These are phyloP conservation scores for Apophysomyces elegans DNA, from an alignment of 371 early-diverging fungal genomes.

Conservation along the genomic window DNA sequence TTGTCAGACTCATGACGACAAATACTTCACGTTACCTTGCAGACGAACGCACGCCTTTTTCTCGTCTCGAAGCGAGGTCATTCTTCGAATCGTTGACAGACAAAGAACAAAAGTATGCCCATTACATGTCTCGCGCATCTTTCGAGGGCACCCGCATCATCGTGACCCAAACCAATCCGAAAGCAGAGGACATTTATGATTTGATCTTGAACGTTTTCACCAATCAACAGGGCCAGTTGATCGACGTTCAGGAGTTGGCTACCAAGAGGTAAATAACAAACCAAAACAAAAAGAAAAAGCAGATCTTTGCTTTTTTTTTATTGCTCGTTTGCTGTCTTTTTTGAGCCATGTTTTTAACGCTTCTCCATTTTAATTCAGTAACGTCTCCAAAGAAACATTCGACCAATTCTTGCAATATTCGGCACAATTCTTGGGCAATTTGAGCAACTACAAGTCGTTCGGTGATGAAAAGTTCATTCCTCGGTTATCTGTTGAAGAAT, in stretches of 20 bases:
- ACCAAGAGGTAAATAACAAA: slow-evolving; percentile 29
- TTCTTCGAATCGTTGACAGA: slow-evolving; percentile 57
- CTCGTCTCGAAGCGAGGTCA: slow-evolving; percentile 53
- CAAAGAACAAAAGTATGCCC: slow-evolving; percentile 63
- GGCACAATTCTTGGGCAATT: slow-evolving; percentile 56
- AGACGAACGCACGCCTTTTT: slow-evolving; percentile 53
- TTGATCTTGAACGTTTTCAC: slow-evolving; percentile 37
- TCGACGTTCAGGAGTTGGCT: slow-evolving; percentile 28
- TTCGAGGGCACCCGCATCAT: slow-evolving; percentile 62
- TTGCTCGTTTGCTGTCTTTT: background rate
- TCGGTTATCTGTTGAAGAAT: slow-evolving; percentile 36
- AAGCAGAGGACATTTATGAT: slow-evolving; percentile 46
- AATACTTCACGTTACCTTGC: slow-evolving; percentile 43
- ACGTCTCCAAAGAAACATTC: slow-evolving; percentile 52
- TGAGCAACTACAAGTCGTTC: slow-evolving; percentile 65
- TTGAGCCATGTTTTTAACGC: too few relatives aligned
- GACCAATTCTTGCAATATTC: slow-evolving; percentile 60
- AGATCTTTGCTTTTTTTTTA: background rate
- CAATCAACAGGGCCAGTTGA: slow-evolving; percentile 24
- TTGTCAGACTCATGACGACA: slow-evolving; percentile 19
- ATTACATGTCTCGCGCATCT: slow-evolving; percentile 60
- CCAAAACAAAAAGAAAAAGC: background rate
- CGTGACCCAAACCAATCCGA: slow-evolving; percentile 47
- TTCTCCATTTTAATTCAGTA: slow-evolving; percentile 18
- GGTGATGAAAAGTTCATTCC: slow-evolving; percentile 73